Percentiles rank a stretch among this genome's conserved stretches.
These are phyloP conservation scores for Cyclaneusma minus DNA, from an alignment of 2,329 filamentous ascomycete species.

Conservation along the genomic window DNA sequence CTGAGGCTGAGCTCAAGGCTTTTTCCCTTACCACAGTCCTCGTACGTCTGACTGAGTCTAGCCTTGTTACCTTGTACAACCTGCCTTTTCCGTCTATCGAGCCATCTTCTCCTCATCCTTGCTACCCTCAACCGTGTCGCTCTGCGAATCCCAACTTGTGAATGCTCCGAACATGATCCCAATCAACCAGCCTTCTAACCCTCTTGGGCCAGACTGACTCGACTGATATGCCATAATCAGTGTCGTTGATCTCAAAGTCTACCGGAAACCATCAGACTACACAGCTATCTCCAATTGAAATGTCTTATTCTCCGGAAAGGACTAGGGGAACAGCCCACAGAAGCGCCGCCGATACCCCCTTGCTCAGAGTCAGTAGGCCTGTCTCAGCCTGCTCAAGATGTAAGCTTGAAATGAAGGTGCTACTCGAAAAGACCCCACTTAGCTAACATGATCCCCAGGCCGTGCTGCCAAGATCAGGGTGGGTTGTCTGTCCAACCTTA, in stretches of 20 bases:
- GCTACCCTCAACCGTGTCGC: too few relatives aligned
- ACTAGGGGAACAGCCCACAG: neutral
- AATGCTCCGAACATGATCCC: slow-evolving; percentile 2
- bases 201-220: slow-evolving; percentile 2
- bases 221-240: too few relatives aligned
- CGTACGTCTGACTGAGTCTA: too few relatives aligned
- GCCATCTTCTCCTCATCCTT: too few relatives aligned
- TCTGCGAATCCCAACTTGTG: too few relatives aligned
- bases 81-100: too few relatives aligned
- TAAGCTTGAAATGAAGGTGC: slow-evolving; percentile 17
- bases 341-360: slow-evolving; percentile 26
- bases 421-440: slow-evolving; percentile 2
- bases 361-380: slow-evolving; percentile 60
- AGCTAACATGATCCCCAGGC: slow-evolving; percentile 24
- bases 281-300: slow-evolving; percentile 2
- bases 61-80: too few relatives aligned
- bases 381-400: slow-evolving; percentile 71
- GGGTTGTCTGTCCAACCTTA: slow-evolving; percentile 3
- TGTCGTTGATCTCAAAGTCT: too few relatives aligned
- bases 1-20: too few relatives aligned
- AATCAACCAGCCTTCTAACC: slow-evolving; percentile 2
- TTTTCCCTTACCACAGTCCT: too few relatives aligned
- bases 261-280: too few relatives aligned
- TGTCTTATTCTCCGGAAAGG: slow-evolving; percentile 3
- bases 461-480: slow-evolving; percentile 88